Evolutionary conservation across 2,329 filamentous ascomycete genomes (phyloP).

Genomic region (Teratosphaeria viscida): DNA sequence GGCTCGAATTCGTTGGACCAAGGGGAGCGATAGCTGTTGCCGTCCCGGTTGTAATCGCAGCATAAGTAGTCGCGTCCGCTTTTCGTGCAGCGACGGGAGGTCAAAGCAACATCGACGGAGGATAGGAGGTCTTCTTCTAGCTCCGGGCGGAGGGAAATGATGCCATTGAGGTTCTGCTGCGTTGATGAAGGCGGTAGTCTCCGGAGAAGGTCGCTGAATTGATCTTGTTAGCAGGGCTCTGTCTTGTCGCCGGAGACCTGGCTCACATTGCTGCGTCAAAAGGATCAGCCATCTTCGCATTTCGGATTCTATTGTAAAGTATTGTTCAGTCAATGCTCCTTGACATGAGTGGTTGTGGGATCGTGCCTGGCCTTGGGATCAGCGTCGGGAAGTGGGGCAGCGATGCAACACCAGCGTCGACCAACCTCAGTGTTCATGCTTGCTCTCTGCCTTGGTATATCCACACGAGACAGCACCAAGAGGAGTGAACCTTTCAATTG

Average conservation of each 20-base stretch:
- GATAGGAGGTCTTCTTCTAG: slow-evolving; percentile 96
- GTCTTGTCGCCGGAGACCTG: too few species aligned
- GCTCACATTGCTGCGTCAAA: slow-evolving; percentile 69
- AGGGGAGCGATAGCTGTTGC: slow-evolving; percentile 93
- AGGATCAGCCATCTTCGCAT: slow-evolving; percentile 42
- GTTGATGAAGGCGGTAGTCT: slow-evolving; percentile 94
- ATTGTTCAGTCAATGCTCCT: neutral
- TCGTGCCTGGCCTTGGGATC: neutral
- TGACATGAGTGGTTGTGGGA: neutral
- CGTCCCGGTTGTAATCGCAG: slow-evolving; percentile 99
- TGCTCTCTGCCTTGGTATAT: neutral
- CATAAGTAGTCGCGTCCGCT: slow-evolving; percentile 91
- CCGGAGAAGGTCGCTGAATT: slow-evolving; percentile 81
- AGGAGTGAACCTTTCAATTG: neutral
- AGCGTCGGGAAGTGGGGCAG: neutral
- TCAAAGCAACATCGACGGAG: slow-evolving; percentile 91
- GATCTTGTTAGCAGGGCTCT: slow-evolving; percentile 6
- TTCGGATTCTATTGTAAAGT: neutral
- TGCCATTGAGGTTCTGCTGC: slow-evolving; percentile 72
- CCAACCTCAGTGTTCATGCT: neutral
- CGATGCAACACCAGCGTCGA: neutral
- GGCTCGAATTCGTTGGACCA: slow-evolving; percentile 99
- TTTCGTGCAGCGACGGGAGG: slow-evolving; percentile 73
- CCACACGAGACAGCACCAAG: neutral
- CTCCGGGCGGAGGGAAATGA: slow-evolving; percentile 79